Evolutionary conservation across 192 early-diverging fungal genomes (phyloP).

Genomic region (Podila epigama): DNA sequence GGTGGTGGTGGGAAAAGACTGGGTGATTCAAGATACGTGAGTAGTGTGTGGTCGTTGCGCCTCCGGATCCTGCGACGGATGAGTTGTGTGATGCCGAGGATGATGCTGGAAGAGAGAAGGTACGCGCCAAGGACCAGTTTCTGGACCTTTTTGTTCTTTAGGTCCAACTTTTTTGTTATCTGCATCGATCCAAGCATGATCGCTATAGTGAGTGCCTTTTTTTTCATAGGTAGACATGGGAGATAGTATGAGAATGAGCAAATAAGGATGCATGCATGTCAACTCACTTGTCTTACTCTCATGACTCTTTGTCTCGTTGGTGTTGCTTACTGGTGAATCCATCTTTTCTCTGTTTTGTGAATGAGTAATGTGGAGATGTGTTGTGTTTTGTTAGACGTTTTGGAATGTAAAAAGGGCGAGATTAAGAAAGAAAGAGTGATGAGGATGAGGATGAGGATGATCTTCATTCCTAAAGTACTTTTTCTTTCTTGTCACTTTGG

Average conservation of each 20-base stretch:
- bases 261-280: too few relatives aligned
- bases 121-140: slow-evolving; percentile 64
- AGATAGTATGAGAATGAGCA: neutral
- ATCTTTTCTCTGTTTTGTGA: neutral
- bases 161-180: slow-evolving; percentile 64
- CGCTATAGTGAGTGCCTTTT: slow-evolving; percentile 40
- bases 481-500: too few relatives aligned
- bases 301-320: neutral
- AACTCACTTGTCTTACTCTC: too few relatives aligned
- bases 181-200: slow-evolving; percentile 73
- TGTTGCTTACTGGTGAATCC: neutral
- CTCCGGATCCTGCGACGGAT: slow-evolving; percentile 55
- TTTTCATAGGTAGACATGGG: neutral
- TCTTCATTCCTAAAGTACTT: too few relatives aligned
- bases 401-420: neutral
- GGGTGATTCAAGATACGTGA: slow-evolving; percentile 85
- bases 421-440: neutral
- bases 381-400: neutral
- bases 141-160: slow-evolving; percentile 68
- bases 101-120: slow-evolving; percentile 60
- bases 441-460: neutral
- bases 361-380: neutral
- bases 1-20: slow-evolving; percentile 58
- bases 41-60: slow-evolving; percentile 86
- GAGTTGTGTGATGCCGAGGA: slow-evolving; percentile 52